Conservation (phyloP, 768 basidiomycete genomes). For the Boletellus emodensis region DNA sequence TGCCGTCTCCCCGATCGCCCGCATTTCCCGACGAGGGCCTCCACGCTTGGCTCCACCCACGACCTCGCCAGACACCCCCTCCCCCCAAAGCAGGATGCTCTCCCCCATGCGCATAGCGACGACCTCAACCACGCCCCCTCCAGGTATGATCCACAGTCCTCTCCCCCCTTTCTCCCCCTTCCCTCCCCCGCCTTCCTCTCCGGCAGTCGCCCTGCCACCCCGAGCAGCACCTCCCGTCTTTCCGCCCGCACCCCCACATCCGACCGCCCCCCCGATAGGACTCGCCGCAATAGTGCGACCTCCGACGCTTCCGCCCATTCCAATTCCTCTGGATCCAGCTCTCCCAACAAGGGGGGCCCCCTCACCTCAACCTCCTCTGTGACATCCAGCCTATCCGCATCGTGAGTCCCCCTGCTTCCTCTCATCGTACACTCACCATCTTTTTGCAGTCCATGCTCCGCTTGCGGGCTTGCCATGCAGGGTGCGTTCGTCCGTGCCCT, state of each 20-base stretch:
- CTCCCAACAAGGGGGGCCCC: constrained; percentile 39
- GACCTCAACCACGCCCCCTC: constrained; percentile 56
- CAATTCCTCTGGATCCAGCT: constrained; percentile 45
- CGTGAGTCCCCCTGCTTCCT: constrained; percentile 42
- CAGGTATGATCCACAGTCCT: constrained; percentile 12
- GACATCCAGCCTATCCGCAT: constrained; percentile 53
- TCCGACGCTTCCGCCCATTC: constrained; percentile 57
- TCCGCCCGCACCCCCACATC: constrained; percentile 50
- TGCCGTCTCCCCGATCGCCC: constrained; percentile 49
- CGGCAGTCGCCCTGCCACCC: constrained; percentile 58
- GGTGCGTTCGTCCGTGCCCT: constrained; percentile 96
- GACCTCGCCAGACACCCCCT: constrained; percentile 51
- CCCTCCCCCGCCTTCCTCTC: constrained; percentile 46
- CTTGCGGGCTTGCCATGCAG: constrained; percentile 79
- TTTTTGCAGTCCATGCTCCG: constrained; percentile 57
- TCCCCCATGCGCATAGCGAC: constrained; percentile 57
- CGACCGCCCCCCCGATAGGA: constrained; percentile 47
- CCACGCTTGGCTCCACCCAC: constrained; percentile 52
- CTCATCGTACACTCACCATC: constrained; percentile 5
- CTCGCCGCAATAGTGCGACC: constrained; percentile 42
- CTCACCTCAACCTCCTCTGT: constrained; percentile 50
- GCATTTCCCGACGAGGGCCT: constrained; percentile 57
- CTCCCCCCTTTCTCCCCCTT: constrained; percentile 34
- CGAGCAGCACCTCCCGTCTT: constrained; percentile 43
- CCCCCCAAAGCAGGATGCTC: constrained; percentile 30